Evolutionary conservation across 2,329 filamentous ascomycete species (phyloP).

Genomic region (Didymella keratinophila): DNA sequence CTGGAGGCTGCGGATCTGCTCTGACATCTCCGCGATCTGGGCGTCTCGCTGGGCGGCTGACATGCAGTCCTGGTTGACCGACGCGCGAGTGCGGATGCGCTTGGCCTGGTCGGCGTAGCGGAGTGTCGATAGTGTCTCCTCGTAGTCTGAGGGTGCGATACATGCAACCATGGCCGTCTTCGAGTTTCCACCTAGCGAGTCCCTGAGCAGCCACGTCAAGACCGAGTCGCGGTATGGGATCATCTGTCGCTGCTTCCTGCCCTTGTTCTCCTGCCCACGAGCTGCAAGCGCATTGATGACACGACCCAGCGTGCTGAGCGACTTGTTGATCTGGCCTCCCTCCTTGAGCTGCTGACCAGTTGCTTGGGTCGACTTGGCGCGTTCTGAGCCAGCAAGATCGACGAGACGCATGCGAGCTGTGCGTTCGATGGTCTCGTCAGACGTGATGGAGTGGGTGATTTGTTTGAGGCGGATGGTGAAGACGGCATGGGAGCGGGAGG

Average conservation of each 20-base stretch:
- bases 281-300: constrained; percentile 91
- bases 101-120: constrained; percentile 98
- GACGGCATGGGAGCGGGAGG: constrained; percentile 93
- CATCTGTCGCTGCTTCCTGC: constrained; percentile 64
- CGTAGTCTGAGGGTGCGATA: constrained; percentile 93
- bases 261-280: constrained; percentile 59
- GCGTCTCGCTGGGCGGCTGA: constrained; percentile 92
- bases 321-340: constrained; percentile 99
- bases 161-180: constrained; percentile 99
- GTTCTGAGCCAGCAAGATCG: constrained; percentile 92
- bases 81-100: constrained; percentile 90
- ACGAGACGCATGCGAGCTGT: constrained; percentile 93
- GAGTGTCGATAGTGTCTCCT: constrained; percentile 94
- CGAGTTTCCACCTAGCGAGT: constrained; percentile 93
- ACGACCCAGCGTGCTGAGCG: constrained; percentile 90
- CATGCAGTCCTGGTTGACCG: constrained; percentile 95
- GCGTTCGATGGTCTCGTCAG: constrained; percentile 96
- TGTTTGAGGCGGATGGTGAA: constrained; percentile 99
- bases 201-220: constrained; percentile 87
- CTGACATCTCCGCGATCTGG: constrained; percentile 92
- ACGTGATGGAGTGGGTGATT: constrained; percentile 95
- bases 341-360: constrained; percentile 90
- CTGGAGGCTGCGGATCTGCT: constrained; percentile 88
- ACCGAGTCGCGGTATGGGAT: constrained; percentile 94
- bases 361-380: constrained; percentile 93